Evolutionary conservation across 805 yeast species (phyloP).

Genomic region (Nematodospora valgi): DNA sequence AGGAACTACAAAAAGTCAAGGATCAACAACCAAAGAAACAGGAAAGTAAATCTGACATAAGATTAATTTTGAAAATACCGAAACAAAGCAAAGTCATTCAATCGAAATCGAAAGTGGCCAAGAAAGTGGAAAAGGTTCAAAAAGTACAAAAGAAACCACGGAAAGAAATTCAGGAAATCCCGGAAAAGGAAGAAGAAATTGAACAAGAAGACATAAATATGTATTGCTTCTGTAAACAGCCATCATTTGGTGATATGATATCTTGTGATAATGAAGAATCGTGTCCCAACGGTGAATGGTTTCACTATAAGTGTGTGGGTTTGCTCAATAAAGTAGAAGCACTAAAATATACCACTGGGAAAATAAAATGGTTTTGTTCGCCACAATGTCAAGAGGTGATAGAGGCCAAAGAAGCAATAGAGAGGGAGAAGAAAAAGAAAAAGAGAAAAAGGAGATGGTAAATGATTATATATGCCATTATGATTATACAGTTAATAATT

Average conservation of each 20-base stretch:
- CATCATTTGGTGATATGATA: slow-evolving; percentile 93
- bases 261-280: slow-evolving; percentile 74
- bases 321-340: slow-evolving; percentile 36
- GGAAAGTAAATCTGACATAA: slow-evolving; percentile 11
- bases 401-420: slow-evolving; percentile 8
- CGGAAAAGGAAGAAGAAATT: background rate
- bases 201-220: slow-evolving; percentile 22
- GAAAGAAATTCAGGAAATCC: slow-evolving; percentile 1
- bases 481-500: slow-evolving; percentile 58
- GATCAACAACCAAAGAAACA: slow-evolving; percentile 1
- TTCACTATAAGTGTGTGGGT: slow-evolving; percentile 45
- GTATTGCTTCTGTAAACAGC: slow-evolving; percentile 92
- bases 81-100: slow-evolving; percentile 1
- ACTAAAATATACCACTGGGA: slow-evolving; percentile 29
- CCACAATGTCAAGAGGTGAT: slow-evolving; percentile 23
- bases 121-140: slow-evolving; percentile 1
- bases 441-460: slow-evolving; percentile 15
- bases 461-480: slow-evolving; percentile 1
- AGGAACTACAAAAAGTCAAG: slow-evolving; percentile 3
- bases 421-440: slow-evolving; percentile 11
- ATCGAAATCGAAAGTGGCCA: slow-evolving; percentile 3
- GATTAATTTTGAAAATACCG: slow-evolving; percentile 14
- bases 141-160: slow-evolving; percentile 6
- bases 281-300: slow-evolving; percentile 46
- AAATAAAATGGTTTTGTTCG: slow-evolving; percentile 39